Percentiles rank a stretch among this genome's conserved stretches.
phyloP scores from a whole-genome alignment of 768 basidiomycete species.

The Podaxis sp. region DNA sequence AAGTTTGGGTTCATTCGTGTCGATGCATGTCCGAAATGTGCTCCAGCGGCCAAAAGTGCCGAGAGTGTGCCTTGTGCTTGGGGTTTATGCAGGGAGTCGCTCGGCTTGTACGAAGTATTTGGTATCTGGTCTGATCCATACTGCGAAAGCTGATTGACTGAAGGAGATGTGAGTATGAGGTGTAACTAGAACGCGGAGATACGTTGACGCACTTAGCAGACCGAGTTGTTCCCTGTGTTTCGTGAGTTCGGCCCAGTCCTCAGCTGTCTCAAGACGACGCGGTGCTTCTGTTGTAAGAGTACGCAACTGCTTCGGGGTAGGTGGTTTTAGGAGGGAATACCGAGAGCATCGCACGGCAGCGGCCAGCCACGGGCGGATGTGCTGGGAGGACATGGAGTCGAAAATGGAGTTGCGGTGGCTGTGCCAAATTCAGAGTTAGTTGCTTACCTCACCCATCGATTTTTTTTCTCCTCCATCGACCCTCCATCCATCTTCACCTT shows the following conservation, averaged over 20 bases:
- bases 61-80: constrained; percentile 76
- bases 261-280: constrained; percentile 40
- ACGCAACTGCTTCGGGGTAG: constrained; percentile 16
- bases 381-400: constrained; percentile 37
- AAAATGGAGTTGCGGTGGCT: constrained; percentile 37
- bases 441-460: constrained; percentile 62
- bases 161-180: constrained; percentile 19
- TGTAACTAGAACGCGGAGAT: constrained; percentile 6
- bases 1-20: constrained; percentile 88
- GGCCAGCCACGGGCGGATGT: constrained; percentile 37
- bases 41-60: constrained; percentile 88
- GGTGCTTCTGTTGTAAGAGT: constrained; percentile 28
- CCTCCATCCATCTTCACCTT: constrained; percentile 39
- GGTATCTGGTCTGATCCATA: constrained; percentile 80
- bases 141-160: constrained; percentile 62
- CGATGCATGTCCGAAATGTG: constrained; percentile 89
- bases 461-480: constrained; percentile 42
- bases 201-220: constrained; percentile 48
- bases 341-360: constrained; percentile 31
- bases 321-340: constrained; percentile 17
- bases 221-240: constrained; percentile 54
- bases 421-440: constrained; percentile 37
- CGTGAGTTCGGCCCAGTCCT: constrained; percentile 70
- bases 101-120: constrained; percentile 69
- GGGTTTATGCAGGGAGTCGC: constrained; percentile 68